A percentile compares a stretch with the other conserved stretches of the same genome.
Conservation (phyloP, 2,329 filamentous ascomycete genomes). For the Phialophora macrospora region DNA sequence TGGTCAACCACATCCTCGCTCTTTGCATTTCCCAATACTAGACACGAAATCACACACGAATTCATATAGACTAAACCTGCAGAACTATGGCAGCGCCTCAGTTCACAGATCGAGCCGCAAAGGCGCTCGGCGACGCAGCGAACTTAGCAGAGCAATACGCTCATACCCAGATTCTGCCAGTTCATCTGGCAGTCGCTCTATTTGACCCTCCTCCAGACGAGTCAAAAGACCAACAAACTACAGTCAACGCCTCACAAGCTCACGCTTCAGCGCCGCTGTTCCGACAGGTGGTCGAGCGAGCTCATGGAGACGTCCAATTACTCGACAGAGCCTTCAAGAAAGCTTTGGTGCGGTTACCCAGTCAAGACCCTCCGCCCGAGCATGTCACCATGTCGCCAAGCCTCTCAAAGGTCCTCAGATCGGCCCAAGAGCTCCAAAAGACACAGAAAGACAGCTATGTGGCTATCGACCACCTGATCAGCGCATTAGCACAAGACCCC, state of each 20-base stretch:
- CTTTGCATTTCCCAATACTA: not conserved
- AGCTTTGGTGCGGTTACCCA: slow-evolving; percentile 83
- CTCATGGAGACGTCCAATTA: slow-evolving; percentile 87
- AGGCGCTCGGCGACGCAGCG: slow-evolving; percentile 88
- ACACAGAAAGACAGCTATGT: slow-evolving; percentile 97
- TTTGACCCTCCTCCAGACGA: slow-evolving; percentile 56
- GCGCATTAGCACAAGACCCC: slow-evolving; percentile 77
- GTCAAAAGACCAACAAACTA: slow-evolving; percentile 78
- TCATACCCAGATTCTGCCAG: slow-evolving; percentile 85
- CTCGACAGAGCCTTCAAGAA: slow-evolving; percentile 92
- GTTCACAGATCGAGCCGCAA: slow-evolving; percentile 91
- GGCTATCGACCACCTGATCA: slow-evolving; percentile 92
- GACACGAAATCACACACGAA: slow-evolving; percentile 18
- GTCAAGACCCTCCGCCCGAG: slow-evolving; percentile 93
- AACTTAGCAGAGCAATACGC: slow-evolving; percentile 84
- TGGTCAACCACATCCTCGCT: slow-evolving; percentile 6
- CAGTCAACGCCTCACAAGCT: slow-evolving; percentile 67
- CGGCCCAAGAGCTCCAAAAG: slow-evolving; percentile 87
- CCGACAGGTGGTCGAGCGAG: slow-evolving; percentile 90
- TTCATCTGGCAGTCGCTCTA: slow-evolving; percentile 75
- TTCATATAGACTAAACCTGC: not conserved
- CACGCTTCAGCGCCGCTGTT: slow-evolving; percentile 75
- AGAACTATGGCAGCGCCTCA: slow-evolving; percentile 55
- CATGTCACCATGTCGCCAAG: slow-evolving; percentile 79
- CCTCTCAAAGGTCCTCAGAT: slow-evolving; percentile 80